phyloP scores from a whole-genome alignment of 2,329 filamentous ascomycete species.

The Stagonosporopsis vannaccii region DNA sequence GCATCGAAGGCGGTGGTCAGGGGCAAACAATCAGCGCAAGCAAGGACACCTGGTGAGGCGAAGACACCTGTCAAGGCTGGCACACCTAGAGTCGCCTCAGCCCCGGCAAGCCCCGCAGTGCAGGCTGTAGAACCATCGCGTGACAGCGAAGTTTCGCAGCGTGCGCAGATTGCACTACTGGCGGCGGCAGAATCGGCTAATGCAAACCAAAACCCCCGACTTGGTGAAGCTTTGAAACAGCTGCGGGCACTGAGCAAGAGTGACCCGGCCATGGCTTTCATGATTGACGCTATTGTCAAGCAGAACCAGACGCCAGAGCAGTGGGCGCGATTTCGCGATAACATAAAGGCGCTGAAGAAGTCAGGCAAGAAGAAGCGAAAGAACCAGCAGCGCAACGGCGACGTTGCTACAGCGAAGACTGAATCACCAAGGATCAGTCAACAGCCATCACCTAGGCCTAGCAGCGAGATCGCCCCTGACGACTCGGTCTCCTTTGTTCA shows the following conservation, averaged over 20 bases:
- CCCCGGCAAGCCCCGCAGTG: slow-evolving; percentile 29
- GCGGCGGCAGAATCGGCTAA: slow-evolving; percentile 53
- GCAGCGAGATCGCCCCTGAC: slow-evolving; percentile 35
- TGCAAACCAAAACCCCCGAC: slow-evolving; percentile 39
- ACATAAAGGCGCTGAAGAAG: slow-evolving; percentile 55
- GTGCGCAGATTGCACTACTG: slow-evolving; percentile 49
- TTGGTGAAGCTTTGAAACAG: slow-evolving; percentile 51
- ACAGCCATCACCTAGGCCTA: slow-evolving; percentile 33
- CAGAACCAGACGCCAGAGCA: slow-evolving; percentile 51
- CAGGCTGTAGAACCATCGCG: slow-evolving; percentile 20
- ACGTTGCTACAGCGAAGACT: slow-evolving; percentile 45
- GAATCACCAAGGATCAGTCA: slow-evolving; percentile 23
- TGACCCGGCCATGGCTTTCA: slow-evolving; percentile 46
- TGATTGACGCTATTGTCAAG: slow-evolving; percentile 54
- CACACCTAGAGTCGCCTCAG: slow-evolving; percentile 24
- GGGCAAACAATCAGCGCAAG: slow-evolving; percentile 43
- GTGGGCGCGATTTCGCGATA: slow-evolving; percentile 51
- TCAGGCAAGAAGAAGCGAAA: slow-evolving; percentile 42
- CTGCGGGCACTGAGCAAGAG: slow-evolving; percentile 52
- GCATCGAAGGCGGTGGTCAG: slow-evolving; percentile 45
- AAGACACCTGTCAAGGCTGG: slow-evolving; percentile 42
- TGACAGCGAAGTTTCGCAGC: slow-evolving; percentile 30
- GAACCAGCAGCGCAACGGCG: slow-evolving; percentile 23
- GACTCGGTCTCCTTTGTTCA: slow-evolving; percentile 33
- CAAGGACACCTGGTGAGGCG: slow-evolving; percentile 39